A percentile compares a stretch with the other conserved stretches of the same genome.
Conservation (phyloP, 306 rosid genomes). For the Geum urbanum region DNA sequence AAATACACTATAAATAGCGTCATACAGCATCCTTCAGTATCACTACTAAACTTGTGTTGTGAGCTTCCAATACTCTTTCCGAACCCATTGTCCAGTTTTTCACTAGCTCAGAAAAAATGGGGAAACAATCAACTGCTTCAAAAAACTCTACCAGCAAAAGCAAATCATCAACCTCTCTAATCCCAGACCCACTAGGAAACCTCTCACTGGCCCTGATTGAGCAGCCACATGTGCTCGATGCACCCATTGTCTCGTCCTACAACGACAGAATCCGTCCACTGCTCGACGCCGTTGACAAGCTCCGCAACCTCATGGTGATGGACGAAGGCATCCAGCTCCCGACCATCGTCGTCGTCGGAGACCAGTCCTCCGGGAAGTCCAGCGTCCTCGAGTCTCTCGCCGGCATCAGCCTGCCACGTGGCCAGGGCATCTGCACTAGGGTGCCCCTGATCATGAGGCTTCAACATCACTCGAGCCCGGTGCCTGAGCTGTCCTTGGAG, state of each 20-base stretch:
- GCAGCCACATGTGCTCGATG: background rate
- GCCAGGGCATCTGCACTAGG: constrained; percentile 4
- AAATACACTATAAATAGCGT: background rate
- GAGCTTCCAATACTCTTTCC: background rate
- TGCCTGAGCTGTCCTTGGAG: constrained; percentile 3
- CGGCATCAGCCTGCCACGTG: background rate
- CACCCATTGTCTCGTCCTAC: constrained; percentile 1
- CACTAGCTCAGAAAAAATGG: background rate
- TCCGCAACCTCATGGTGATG: background rate
- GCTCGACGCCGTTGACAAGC: constrained; percentile 8
- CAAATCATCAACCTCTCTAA: background rate
- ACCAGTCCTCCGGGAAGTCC: background rate
- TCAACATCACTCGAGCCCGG: background rate
- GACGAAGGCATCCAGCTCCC: constrained; percentile 7
- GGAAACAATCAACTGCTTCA: background rate
- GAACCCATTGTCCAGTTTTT: background rate
- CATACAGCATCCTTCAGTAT: background rate
- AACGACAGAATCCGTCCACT: background rate
- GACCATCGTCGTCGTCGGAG: background rate
- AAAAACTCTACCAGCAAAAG: background rate
- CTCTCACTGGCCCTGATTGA: background rate
- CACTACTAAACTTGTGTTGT: background rate
- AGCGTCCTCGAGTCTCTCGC: constrained; percentile 3
- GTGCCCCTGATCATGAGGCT: constrained; percentile 7
- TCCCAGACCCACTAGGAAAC: background rate